Evolutionary conservation across 768 basidiomycete species (phyloP), one percentile per base, ranked within the genome.

Genomic region (Polyporus arcularius): DNA sequence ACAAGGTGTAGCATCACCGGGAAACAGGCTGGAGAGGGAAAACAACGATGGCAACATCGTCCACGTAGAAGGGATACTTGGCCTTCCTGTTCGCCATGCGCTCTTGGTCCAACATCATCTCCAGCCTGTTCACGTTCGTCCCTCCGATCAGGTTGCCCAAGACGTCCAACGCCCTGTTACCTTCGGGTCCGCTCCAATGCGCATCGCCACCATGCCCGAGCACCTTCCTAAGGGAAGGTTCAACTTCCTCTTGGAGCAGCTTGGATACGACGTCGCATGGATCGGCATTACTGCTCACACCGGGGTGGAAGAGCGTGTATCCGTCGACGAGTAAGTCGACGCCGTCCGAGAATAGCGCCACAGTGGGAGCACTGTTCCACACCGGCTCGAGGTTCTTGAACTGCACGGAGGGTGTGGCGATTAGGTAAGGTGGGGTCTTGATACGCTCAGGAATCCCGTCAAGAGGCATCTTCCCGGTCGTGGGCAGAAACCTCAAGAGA

Each of bases 311-410:
- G 18, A 61, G 46, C 4, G 50, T 7, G 15, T 18, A 48, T 5
- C 59, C 59, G 15, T 61, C 59, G 28, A 61, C 59, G 16, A 61
- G 47, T 16, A 45, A 26, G 41, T 61, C 59, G 30, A 61, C 59
- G 30, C 59, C 59, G 40, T 55, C 53, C 11, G 53, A 54, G 59
- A 61, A 61, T 6, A 61, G 15, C 16, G 50, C 35, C 21, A 61
- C 3, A 15, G 47, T 55, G 39, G 26, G 39, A 11, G 41, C 12
- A 12, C 15, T 28, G 31, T 21, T 40, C 59, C 59, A 61, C 2
- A 32, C 9, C 3, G 59, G 59, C 28, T 49, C 21, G 30, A 61
- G 59, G 35, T 61, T 47, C 8, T 28, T 43, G 53, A 45, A 50
- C 40, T 31, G 59, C 7, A 61, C 53, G 8, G 48, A 55, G 7